Base-by-base conservation (phyloP, 2,329 filamentous ascomycete genomes). In the Chaetothyriales sp. region DNA sequence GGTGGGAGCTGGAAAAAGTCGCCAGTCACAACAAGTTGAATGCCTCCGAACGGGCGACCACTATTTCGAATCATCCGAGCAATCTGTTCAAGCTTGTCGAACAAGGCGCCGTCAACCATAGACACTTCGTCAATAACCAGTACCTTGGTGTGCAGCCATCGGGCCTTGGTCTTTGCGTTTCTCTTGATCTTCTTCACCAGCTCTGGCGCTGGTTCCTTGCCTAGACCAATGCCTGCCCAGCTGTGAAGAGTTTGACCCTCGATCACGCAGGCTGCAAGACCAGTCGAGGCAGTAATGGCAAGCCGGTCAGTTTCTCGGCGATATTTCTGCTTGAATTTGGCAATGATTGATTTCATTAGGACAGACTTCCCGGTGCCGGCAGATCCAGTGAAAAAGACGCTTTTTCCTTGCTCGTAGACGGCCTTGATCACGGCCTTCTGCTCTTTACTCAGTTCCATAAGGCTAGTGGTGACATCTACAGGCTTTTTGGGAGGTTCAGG, bases 1-100 rank as follows among this genome's bases (percentile, higher is more conserved):
- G 92, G 92, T 0, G 92, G 92, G 2, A 98, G 71, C 66, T 98
- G 92, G 68, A 98, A 98, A 69, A 98, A 98, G 63, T 98, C 92
- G 2, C 92, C 92, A 0, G 92, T 98, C 54, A 98, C 86, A 52
- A 98, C 80, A 28, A 98, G 76, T 61, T 98, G 92, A 46, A 98
- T 97, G 4, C 92, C 92, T 51, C 92, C 94, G 73, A 95, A 98
- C 0, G 92, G 86, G 8, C 87, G 79, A 8, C 87, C 89, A 61
- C 95, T 95, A 64, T 94, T 95, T 50, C 89, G 81, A 56, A 98
- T 81, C 2, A 76, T 80, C 51, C 90, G 80, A 13, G 89, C 90
- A 59, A 98, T 85, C 55, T 85, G 80, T 56, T 94, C 89, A 18
- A 98, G 77, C 67, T 98, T 98, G 71, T 98, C 92, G 60, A 97